Base-by-base conservation (phyloP, 2,329 filamentous ascomycete genomes). In the Fusarium sp. region DNA sequence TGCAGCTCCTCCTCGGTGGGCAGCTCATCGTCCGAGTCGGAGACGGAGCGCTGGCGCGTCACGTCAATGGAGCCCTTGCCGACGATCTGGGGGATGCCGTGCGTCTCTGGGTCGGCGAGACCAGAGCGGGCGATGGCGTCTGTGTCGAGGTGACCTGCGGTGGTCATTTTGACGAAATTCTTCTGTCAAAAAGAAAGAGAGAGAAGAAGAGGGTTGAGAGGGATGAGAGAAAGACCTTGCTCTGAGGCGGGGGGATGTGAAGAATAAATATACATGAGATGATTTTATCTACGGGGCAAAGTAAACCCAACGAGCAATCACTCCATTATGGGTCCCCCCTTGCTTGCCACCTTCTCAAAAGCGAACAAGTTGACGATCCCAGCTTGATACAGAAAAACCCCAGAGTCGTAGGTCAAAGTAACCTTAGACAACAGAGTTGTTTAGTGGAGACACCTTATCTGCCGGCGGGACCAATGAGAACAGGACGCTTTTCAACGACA, bases 1-100 rank as follows among this genome's bases (percentile, higher is more conserved):
- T 72, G 79, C 68, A 90, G 80, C 69, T 92, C 91, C 78, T 92
- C 90, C 36, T 89, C 87, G 12, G 89, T 92, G 6, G 90, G 90
- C 80, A 81, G 74, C 39, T 74, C 71, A 53, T 73, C 71, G 36
- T 67, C 59, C 13, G 67, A 47, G 44, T 70, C 82, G 79, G n/a
- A 79, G 77, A 58, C 78, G 74, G 54, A 81, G 48, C 54, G 67
- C 38, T 78, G 75, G 64, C 78, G 75, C 55, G 73, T 66, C 14
- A 75, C 61, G 54, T 81, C 78, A 28, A 82, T 75, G 47, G 78
- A 78, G 53, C 78, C 80, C 54, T 75, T 75, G 67, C 71, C 77
- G 10, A 76, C 63, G 55, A 77, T 51, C 53, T 75, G 65, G 50
- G 75, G 69, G 54, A 79, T 73, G 68, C 77, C 79, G 33, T 66